Conservation (phyloP, 176 grass and related monocot species). For the Bonia amplexicaulis region DNA sequence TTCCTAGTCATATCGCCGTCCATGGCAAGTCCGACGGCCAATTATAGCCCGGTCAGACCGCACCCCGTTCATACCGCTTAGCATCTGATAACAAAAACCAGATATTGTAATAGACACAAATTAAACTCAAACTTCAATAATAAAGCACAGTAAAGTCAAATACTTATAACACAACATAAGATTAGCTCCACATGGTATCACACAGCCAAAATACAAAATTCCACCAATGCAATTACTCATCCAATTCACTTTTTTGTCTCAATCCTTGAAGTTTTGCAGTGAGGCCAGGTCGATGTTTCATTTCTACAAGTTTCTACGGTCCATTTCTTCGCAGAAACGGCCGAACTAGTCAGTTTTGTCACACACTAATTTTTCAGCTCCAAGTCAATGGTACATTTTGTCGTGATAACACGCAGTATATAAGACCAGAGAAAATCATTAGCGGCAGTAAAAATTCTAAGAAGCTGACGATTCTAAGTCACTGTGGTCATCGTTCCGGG, state of each 20-base stretch:
- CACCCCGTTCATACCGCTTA: too few relatives aligned
- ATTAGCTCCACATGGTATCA: too few relatives aligned
- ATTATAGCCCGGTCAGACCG: too few relatives aligned
- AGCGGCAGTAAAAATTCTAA: not conserved
- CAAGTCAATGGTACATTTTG: not conserved
- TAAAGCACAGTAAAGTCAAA: too few relatives aligned
- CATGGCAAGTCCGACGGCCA: too few relatives aligned
- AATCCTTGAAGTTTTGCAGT: not conserved
- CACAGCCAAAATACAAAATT: not conserved
- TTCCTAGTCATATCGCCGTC: too few relatives aligned
- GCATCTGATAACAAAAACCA: too few relatives aligned
- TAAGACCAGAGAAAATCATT: slow-evolving; percentile 6
- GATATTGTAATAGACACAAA: too few relatives aligned
- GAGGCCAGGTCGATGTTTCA: not conserved
- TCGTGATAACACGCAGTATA: not conserved
- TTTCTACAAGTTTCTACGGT: not conserved
- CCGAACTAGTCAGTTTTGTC: not conserved
- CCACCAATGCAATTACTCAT: not conserved
- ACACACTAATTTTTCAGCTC: not conserved
- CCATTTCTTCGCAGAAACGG: not conserved
- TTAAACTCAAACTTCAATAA: too few relatives aligned
- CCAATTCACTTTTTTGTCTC: slow-evolving; percentile 6
- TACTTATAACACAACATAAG: too few relatives aligned
- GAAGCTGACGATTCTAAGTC: not conserved
- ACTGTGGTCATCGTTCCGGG: not conserved